Percentiles rank a stretch among this genome's conserved stretches.
Evolutionary conservation across 257 asterid genomes (phyloP).

Genomic region (Gynochthodes officinalis): DNA sequence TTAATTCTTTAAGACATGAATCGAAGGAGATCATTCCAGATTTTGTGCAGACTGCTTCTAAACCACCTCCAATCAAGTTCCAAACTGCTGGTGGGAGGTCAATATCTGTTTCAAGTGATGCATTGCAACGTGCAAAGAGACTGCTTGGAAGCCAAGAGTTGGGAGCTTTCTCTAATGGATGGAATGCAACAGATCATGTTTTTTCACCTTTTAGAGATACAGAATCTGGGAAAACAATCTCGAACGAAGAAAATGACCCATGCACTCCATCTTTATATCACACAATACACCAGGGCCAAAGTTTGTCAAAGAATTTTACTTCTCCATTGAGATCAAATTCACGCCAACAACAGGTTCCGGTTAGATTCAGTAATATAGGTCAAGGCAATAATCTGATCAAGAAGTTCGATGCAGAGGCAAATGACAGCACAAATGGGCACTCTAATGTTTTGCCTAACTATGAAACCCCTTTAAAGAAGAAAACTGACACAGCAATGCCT

Average conservation of each 20-base stretch:
- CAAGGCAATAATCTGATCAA: conserved; percentile 73
- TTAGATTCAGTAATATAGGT: conserved; percentile 38
- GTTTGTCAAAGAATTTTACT: conserved; percentile 48
- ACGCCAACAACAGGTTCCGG: conserved; percentile 32
- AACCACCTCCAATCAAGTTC: conserved; percentile 73
- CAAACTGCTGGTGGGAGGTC: conserved; percentile 98
- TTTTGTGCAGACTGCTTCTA: conserved; percentile 31
- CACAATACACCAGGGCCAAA: conserved; percentile 26
- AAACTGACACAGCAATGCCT: conserved; percentile 16
- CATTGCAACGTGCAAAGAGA: conserved; percentile 79
- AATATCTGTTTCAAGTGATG: conserved; percentile 80
- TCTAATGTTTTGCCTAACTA: conserved; percentile 28
- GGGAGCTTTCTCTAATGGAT: conserved; percentile 46
- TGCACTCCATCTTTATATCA: conserved; percentile 46
- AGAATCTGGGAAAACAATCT: conserved; percentile 25
- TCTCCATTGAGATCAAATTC: conserved; percentile 58
- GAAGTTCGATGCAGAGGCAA: conserved; percentile 81
- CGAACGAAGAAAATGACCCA: conserved; percentile 35
- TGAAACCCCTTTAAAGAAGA: conserved; percentile 31
- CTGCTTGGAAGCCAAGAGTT: conserved; percentile 74
- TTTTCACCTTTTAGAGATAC: conserved; percentile 33
- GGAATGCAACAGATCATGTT: conserved; percentile 33
- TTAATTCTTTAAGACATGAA: conserved; percentile 27
- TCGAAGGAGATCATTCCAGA: conserved; percentile 31
- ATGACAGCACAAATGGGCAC: conserved; percentile 24